phyloP scores from a whole-genome alignment of 768 basidiomycete species.

The Amanita pseudoporphyria region DNA sequence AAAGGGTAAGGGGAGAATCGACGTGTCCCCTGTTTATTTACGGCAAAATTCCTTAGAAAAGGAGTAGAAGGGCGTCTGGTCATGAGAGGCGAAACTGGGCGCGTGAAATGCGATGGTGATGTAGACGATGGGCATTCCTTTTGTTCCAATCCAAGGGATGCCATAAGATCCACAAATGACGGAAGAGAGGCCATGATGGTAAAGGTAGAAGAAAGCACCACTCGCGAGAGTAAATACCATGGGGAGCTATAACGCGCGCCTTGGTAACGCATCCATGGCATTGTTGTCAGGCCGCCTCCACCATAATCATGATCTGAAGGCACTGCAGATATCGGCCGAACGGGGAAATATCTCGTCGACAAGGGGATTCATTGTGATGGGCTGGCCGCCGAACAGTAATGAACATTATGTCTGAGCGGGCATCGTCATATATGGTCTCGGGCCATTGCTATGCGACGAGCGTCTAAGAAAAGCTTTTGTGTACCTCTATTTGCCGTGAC shows the following conservation, averaged over 20 bases:
- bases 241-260: constrained; percentile 33
- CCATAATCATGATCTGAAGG: constrained; percentile 29
- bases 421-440: too few species aligned
- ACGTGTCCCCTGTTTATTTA: constrained; percentile 25
- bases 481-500: too few species aligned
- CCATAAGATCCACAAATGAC: constrained; percentile 85
- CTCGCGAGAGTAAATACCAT: constrained; percentile 16
- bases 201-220: constrained; percentile 22
- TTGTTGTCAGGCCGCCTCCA: constrained; percentile 40
- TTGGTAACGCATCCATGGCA: constrained; percentile 48
- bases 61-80: constrained; percentile 36
- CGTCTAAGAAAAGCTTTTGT: too few species aligned
- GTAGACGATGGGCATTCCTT: constrained; percentile 25
- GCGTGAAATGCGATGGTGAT: constrained; percentile 34
- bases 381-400: too few species aligned
- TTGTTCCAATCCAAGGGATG: constrained; percentile 65
- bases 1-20: constrained; percentile 45
- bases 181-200: constrained; percentile 63
- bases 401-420: too few species aligned
- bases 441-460: too few species aligned
- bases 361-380: constrained; percentile 53
- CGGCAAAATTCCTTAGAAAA: constrained; percentile 29
- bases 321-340: constrained; percentile 25
- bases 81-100: constrained; percentile 22
- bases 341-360: constrained; percentile 40